Percentiles rank a stretch among this genome's conserved stretches.
phyloP scores from a whole-genome alignment of 1,284 basidiomycete genomes.

The Ceratobasidium papillatum region DNA sequence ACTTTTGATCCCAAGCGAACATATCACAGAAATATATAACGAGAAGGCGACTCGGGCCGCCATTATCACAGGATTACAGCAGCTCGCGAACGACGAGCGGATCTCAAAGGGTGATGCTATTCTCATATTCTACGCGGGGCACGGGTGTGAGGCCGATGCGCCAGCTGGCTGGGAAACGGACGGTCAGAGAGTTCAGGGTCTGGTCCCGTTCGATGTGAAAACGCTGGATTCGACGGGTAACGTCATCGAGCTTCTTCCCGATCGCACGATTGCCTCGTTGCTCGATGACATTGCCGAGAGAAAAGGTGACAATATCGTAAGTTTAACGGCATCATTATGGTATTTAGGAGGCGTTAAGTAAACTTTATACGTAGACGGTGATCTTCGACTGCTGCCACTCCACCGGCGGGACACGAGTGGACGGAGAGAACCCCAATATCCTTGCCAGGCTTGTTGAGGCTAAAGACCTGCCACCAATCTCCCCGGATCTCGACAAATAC shows the following conservation, averaged over 20 bases:
- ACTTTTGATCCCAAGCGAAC: background rate
- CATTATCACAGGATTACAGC: background rate
- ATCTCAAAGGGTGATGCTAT: constrained; percentile 11
- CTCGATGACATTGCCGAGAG: background rate
- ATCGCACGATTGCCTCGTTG: background rate
- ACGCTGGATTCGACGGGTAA: background rate
- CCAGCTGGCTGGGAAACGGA: background rate
- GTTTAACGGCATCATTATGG: background rate
- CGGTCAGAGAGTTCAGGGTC: background rate
- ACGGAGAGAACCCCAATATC: background rate
- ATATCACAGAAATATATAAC: background rate
- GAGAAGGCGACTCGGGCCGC: background rate
- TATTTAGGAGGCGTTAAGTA: too few species aligned
- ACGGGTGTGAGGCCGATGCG: background rate
- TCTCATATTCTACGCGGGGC: constrained; percentile 28
- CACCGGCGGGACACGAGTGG: background rate
- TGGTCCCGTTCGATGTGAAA: constrained; percentile 17
- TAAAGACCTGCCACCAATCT: background rate
- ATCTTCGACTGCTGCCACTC: constrained; percentile 25
- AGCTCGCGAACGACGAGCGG: background rate
- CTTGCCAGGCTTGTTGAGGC: background rate
- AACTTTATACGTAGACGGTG: background rate
- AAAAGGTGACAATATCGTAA: constrained; percentile 34
- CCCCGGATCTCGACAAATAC: background rate
- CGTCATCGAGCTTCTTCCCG: constrained; percentile 6